Conservation (phyloP, 2,329 filamentous ascomycete genomes). For the Penicillium sp. region DNA sequence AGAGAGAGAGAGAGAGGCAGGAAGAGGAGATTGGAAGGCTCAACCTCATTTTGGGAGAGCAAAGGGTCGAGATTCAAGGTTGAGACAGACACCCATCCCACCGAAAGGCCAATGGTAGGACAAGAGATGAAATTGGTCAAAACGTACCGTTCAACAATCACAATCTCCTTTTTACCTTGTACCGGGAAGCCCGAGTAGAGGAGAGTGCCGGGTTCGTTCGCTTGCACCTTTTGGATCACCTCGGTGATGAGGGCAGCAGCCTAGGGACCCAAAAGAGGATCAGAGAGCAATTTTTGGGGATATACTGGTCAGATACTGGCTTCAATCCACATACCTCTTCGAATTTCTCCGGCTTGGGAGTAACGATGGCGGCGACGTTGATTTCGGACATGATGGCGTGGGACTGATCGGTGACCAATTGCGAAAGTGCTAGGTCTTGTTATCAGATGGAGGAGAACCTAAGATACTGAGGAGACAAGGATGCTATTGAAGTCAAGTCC, state of each 20-base stretch:
- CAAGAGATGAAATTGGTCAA: neutral
- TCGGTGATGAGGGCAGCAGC: conserved; percentile 21
- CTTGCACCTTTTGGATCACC: conserved; percentile 25
- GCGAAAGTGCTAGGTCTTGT: neutral
- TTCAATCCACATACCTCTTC: conserved; percentile 20
- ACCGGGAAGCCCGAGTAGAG: conserved; percentile 26
- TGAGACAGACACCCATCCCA: too few relatives aligned
- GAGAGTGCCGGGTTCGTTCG: conserved; percentile 27
- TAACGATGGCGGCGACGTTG: conserved; percentile 26
- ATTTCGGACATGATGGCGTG: conserved; percentile 25
- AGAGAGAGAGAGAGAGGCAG: neutral
- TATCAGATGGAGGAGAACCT: too few relatives aligned
- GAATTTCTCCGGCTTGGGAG: conserved; percentile 27
- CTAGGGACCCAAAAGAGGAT: conserved; percentile 9
- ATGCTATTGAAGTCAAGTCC: neutral
- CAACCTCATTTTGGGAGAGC: too few relatives aligned
- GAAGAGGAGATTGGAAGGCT: too few relatives aligned
- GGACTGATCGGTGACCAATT: neutral
- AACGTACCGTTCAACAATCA: conserved; percentile 30
- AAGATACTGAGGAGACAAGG: neutral
- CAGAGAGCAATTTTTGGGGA: neutral
- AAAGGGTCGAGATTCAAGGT: too few relatives aligned
- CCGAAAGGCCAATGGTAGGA: neutral
- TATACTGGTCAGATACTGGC: too few relatives aligned
- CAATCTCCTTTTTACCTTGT: conserved; percentile 26